phyloP scores from a whole-genome alignment of 108 stramenopile species.

The Pseudonitzschia multistriata region DNA sequence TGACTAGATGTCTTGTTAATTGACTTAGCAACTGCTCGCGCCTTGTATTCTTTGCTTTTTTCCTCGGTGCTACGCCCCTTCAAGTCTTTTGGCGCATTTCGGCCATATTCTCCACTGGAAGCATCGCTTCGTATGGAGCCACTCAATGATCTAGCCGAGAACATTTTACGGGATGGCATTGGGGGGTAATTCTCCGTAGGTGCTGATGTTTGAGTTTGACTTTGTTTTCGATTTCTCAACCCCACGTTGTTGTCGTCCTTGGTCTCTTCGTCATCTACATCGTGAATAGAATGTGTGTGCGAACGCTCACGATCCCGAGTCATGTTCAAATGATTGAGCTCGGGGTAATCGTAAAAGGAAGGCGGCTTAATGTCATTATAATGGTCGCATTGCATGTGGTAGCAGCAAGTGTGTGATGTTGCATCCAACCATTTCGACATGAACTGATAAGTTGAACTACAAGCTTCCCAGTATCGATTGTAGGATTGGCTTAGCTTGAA shows the following conservation, averaged over 20 bases:
- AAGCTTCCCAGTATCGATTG: conserved; percentile 73
- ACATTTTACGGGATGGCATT: background rate
- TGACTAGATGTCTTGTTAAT: background rate
- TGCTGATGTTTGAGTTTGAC: conserved; percentile 1
- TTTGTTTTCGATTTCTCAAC: conserved; percentile 2
- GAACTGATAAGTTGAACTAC: conserved; percentile 41
- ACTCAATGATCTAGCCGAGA: background rate
- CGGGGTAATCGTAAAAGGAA: conserved; percentile 58
- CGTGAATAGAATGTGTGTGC: conserved; percentile 5
- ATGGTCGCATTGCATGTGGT: conserved; percentile 65
- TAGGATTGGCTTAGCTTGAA: conserved; percentile 73
- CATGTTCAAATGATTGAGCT: conserved; percentile 51
- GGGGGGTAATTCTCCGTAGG: background rate
- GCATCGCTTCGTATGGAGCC: background rate
- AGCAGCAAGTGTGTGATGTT: conserved; percentile 42
- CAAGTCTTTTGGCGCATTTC: background rate
- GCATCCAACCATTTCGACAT: conserved; percentile 81
- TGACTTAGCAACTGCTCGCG: background rate
- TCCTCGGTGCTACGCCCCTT: background rate
- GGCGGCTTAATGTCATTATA: conserved; percentile 60
- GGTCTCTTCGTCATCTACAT: background rate
- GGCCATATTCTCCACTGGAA: background rate
- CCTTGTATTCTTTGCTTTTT: background rate
- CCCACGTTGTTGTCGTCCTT: background rate
- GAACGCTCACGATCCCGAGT: conserved; percentile 63